Evolutionary conservation across 192 early-diverging fungal genomes (phyloP).

Genomic region (Rhizoclosmatium globosum): DNA sequence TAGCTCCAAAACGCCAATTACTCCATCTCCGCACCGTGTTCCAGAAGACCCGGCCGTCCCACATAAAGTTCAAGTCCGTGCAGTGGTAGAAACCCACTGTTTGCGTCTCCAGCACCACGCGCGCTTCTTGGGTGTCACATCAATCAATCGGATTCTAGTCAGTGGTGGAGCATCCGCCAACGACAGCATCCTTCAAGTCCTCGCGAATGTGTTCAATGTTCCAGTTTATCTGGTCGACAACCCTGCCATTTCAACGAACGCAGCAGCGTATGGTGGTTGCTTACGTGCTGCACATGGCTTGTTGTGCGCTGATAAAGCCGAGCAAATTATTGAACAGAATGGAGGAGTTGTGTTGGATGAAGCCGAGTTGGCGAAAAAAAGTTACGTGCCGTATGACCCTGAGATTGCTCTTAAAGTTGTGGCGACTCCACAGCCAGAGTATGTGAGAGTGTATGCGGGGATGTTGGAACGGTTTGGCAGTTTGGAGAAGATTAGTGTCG

Average conservation of each 20-base stretch:
- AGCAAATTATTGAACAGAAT: neutral
- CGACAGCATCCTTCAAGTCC: slow-evolving; percentile 58
- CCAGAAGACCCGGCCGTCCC: slow-evolving; percentile 28
- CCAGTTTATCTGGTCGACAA: slow-evolving; percentile 56
- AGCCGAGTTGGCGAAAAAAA: no score
- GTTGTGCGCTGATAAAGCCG: neutral
- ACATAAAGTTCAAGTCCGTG: slow-evolving; percentile 57
- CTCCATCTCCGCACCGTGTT: neutral
- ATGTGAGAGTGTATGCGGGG: neutral
- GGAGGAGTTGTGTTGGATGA: neutral
- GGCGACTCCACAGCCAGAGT: neutral
- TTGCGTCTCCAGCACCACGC: slow-evolving; percentile 51
- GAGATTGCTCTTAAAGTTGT: neutral
- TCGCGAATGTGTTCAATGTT: slow-evolving; percentile 78
- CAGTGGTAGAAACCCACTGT: slow-evolving; percentile 78
- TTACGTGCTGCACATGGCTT: slow-evolving; percentile 54
- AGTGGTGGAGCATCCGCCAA: slow-evolving; percentile 81
- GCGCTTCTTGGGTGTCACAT: neutral
- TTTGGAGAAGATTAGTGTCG: slow-evolving; percentile 1
- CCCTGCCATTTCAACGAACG: slow-evolving; percentile 43
- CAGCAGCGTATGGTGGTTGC: slow-evolving; percentile 70
- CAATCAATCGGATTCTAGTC: slow-evolving; percentile 62
- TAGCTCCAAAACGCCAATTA: slow-evolving; percentile 24
- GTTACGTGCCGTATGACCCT: slow-evolving; percentile 10
- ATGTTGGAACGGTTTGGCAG: slow-evolving; percentile 7